Base-by-base conservation (phyloP, 1,139 yeast genomes). In the Debaryomyces subglobosus region DNA sequence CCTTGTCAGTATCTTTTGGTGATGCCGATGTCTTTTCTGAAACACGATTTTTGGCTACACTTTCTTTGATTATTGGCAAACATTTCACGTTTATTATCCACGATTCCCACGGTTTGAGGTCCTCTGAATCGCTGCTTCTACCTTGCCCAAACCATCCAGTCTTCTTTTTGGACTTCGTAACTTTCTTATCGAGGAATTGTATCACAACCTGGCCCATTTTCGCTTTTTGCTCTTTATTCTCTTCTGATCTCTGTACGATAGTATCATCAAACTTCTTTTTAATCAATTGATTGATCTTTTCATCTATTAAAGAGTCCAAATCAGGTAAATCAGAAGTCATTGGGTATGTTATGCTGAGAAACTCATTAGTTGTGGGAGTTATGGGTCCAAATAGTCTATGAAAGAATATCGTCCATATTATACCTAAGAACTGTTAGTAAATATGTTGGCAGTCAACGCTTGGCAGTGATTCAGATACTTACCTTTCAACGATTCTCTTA, bases 321-420 rank as follows among this genome's bases (percentile, higher is more conserved):
- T 73, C 79, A 0, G 78, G 73, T 48, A 71, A 61, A 39, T 69
- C 69, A 1, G 62, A 61, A 1, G 76, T 79, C 59, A 70, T 63
- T 5, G 82, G 80, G 54, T 78, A 79, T 5, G 81, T 69, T 10
- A 77, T 64, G 23, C 68, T 74, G 25, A 76, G 62, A 53, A 79
- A 79, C 44, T 73, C 75, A 43, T 63, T 66, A 2, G 78, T 76
- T 20, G 71, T 63, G 2, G 95, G 92, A 1, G 69, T 65, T 21
- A 86, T 72, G 1, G 86, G 79, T 0, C 94, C 92, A 62, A 88
- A 84, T 29, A 86, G 69, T 41, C 96, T 68, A 50, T 84, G 83
- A 62, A 88, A 88, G 63, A 88, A 80, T 24, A 88, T 81, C 1
- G 89, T 72, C 74, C 88, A 84, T 50, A 86, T 63, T 33, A 86